Evolutionary conservation across 495 filamentous ascomycete species (phyloP).

Genomic region (Polyplosphaeria fusca): DNA sequence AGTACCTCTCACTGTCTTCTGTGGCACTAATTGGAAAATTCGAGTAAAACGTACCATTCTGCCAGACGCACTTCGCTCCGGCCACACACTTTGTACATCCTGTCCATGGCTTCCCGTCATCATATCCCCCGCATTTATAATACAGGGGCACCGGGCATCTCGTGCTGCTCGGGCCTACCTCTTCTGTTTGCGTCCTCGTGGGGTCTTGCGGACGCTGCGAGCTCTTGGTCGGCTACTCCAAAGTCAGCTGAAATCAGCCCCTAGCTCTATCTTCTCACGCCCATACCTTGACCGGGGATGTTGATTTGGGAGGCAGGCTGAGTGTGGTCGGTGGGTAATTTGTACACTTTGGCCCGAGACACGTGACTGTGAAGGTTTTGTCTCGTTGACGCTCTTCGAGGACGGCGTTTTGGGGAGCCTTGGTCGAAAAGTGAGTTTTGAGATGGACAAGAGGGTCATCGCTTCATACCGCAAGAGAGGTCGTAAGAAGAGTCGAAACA

Average conservation of each 20-base stretch:
- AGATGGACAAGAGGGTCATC: too few species aligned
- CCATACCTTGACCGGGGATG: not conserved
- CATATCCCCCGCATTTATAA: slow-evolving; percentile 21
- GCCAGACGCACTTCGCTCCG: slow-evolving; percentile 13
- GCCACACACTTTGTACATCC: slow-evolving; percentile 24
- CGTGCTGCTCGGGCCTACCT: slow-evolving; percentile 25
- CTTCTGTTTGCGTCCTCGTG: slow-evolving; percentile 3
- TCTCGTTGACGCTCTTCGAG: slow-evolving; percentile 20
- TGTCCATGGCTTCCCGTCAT: slow-evolving; percentile 19
- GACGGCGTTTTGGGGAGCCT: slow-evolving; percentile 10
- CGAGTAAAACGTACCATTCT: slow-evolving; percentile 24
- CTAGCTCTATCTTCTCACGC: too few species aligned
- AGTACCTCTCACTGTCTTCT: not conserved
- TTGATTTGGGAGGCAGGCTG: not conserved
- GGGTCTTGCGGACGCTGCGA: too few species aligned
- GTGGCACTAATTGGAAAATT: too few species aligned
- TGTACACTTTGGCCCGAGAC: slow-evolving; percentile 14
- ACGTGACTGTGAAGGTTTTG: slow-evolving; percentile 21
- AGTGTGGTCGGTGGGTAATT: slow-evolving; percentile 19
- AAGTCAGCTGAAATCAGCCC: too few species aligned
- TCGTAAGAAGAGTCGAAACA: too few species aligned
- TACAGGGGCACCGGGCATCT: slow-evolving; percentile 27
- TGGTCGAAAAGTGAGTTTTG: too few species aligned
- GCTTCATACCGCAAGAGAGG: too few species aligned
- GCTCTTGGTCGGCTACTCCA: too few species aligned